Conservation (phyloP, 2,329 filamentous ascomycete genomes). For the Ascochyta koolunga region DNA sequence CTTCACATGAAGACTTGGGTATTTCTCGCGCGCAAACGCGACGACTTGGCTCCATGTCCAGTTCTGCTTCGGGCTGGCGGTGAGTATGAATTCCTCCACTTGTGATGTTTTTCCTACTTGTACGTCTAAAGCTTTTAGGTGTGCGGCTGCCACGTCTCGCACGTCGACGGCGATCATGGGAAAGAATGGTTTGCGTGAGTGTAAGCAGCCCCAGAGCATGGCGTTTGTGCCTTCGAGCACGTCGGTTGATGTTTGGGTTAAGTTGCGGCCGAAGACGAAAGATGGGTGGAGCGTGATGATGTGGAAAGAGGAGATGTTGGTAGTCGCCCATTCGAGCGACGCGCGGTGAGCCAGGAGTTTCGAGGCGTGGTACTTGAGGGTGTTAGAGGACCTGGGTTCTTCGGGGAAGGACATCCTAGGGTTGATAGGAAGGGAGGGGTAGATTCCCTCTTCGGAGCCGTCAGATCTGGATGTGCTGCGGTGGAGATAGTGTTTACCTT, state of each 20-base stretch:
- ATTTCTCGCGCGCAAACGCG: slow-evolving; percentile 21
- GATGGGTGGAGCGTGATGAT: slow-evolving; percentile 33
- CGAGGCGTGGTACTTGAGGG: slow-evolving; percentile 24
- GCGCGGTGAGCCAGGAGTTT: slow-evolving; percentile 40
- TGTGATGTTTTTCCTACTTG: background rate
- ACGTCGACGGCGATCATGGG: slow-evolving; percentile 28
- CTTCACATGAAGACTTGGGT: slow-evolving; percentile 18
- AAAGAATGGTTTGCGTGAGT: slow-evolving; percentile 16
- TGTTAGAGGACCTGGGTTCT: slow-evolving; percentile 4
- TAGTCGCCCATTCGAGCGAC: slow-evolving; percentile 23
- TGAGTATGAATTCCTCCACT: slow-evolving; percentile 8
- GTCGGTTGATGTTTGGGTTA: slow-evolving; percentile 22
- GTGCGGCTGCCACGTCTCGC: slow-evolving; percentile 34
- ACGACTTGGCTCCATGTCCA: slow-evolving; percentile 24
- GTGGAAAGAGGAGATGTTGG: slow-evolving; percentile 27
- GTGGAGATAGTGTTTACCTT: background rate
- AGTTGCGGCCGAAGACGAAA: slow-evolving; percentile 32
- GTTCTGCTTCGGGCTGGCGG: slow-evolving; percentile 1
- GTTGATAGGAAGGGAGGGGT: slow-evolving; percentile 17
- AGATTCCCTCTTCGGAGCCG: slow-evolving; percentile 2
- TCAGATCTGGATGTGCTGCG: background rate
- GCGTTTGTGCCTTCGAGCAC: slow-evolving; percentile 27
- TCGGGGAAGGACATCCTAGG: slow-evolving; percentile 11
- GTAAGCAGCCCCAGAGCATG: slow-evolving; percentile 20
- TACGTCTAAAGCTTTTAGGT: slow-evolving; percentile 24